Conservation (phyloP, 148 eudicot genomes). For the Beta vulgaris region DNA sequence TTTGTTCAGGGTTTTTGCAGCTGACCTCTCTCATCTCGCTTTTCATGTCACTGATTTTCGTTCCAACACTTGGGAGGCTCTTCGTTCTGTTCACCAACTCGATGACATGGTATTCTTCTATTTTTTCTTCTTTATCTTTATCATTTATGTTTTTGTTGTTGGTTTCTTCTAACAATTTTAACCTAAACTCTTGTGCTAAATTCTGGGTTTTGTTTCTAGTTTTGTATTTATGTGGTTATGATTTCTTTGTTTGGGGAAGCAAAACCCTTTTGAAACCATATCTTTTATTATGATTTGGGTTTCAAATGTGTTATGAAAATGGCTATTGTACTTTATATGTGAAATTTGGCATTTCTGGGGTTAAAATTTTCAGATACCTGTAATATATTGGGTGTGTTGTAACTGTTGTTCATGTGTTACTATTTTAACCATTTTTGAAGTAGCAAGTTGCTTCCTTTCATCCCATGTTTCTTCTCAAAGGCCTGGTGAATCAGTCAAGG, state of each 20-base stretch:
- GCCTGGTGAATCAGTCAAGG: background rate
- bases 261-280: background rate
- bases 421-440: no score
- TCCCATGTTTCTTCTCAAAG: no score
- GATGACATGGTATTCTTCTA: constrained; percentile 58
- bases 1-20: constrained; percentile 44
- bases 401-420: background rate
- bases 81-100: constrained; percentile 48
- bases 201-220: background rate
- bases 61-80: constrained; percentile 50
- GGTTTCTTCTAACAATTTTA: background rate
- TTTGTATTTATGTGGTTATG: background rate
- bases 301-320: background rate
- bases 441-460: background rate
- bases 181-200: background rate
- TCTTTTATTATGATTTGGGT: background rate
- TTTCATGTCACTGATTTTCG: constrained; percentile 63
- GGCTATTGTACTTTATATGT: background rate
- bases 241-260: background rate
- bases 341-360: background rate
- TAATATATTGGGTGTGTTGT: background rate
- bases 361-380: background rate
- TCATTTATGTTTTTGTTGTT: background rate
- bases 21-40: constrained; percentile 37
- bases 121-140: background rate